A percentile compares a stretch with the other conserved stretches of the same genome.
These are phyloP conservation scores for Hygrocybe coccinea DNA, from an alignment of 768 basidiomycete species.

Conservation along the genomic window DNA sequence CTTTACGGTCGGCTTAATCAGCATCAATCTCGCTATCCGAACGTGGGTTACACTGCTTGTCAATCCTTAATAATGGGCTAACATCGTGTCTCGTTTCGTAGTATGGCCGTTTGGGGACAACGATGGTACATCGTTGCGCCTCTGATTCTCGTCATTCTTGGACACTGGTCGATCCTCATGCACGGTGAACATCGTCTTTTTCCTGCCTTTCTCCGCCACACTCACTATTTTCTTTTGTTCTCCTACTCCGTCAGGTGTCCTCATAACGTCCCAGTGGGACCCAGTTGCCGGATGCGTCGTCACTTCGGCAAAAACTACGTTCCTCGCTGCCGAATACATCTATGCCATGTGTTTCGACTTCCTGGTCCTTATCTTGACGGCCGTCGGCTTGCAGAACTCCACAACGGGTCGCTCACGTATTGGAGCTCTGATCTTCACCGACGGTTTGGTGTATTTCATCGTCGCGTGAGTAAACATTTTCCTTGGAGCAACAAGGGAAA, in stretches of 20 bases:
- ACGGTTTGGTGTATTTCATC: not conserved
- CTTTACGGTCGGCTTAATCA: conserved; percentile 61
- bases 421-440: not conserved
- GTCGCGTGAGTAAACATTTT: not conserved
- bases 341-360: not conserved
- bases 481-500: not conserved
- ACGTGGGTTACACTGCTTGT: conserved; percentile 56
- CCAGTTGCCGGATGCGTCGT: not conserved
- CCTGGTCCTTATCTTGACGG: not conserved
- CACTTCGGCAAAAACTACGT: not conserved
- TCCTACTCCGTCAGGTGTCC: not conserved
- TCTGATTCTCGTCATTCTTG: conserved; percentile 53
- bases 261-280: not conserved
- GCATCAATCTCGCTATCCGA: conserved; percentile 62
- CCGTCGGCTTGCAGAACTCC: not conserved
- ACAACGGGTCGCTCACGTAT: not conserved
- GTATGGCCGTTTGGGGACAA: conserved; percentile 68
- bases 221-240: not conserved
- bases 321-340: not conserved
- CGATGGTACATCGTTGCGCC: conserved; percentile 47
- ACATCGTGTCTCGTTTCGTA: conserved; percentile 18
- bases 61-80: not conserved
- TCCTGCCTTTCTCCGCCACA: not conserved
- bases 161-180: conserved; percentile 49
- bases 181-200: not conserved